A percentile compares a stretch with the other conserved stretches of the same genome.
Evolutionary conservation across 306 rosid species (phyloP).

Genomic region (Alnus glutinosa): DNA sequence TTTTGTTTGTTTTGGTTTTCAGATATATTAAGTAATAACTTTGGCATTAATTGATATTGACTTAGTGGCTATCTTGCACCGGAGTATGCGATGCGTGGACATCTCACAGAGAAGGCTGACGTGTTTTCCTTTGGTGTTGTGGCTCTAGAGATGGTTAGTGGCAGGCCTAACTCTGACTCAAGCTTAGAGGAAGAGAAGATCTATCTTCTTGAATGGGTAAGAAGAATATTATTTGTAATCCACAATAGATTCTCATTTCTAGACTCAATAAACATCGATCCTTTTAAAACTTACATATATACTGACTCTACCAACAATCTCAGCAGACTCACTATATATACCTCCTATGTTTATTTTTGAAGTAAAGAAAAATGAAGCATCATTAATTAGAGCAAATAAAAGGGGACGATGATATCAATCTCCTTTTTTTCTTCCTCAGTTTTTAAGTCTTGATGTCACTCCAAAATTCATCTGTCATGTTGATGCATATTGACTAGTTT

Average conservation of each 20-base stretch:
- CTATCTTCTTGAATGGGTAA: constrained; percentile 84
- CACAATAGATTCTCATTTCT: constrained; percentile 8
- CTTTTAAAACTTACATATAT: neutral
- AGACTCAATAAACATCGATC: neutral
- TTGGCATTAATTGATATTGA: constrained; percentile 7
- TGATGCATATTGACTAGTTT: too few species aligned
- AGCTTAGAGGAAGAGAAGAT: constrained; percentile 58
- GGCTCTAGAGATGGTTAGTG: constrained; percentile 74
- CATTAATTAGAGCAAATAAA: too few species aligned
- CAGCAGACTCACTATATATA: neutral
- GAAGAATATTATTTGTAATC: constrained; percentile 12
- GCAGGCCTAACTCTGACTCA: constrained; percentile 68
- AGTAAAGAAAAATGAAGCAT: too few species aligned
- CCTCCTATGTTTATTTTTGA: too few species aligned
- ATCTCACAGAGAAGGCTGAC: constrained; percentile 84
- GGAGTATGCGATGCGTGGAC: constrained; percentile 90
- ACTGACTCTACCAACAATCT: neutral
- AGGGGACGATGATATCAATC: too few species aligned
- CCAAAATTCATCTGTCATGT: too few species aligned
- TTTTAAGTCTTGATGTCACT: too few species aligned
- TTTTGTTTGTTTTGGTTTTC: neutral
- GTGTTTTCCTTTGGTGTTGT: constrained; percentile 88
- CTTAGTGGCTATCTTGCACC: constrained; percentile 91
- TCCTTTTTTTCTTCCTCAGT: too few species aligned
- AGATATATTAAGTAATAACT: neutral